phyloP scores from a whole-genome alignment of 768 basidiomycete genomes.

The Psilocybe tampanensis region DNA sequence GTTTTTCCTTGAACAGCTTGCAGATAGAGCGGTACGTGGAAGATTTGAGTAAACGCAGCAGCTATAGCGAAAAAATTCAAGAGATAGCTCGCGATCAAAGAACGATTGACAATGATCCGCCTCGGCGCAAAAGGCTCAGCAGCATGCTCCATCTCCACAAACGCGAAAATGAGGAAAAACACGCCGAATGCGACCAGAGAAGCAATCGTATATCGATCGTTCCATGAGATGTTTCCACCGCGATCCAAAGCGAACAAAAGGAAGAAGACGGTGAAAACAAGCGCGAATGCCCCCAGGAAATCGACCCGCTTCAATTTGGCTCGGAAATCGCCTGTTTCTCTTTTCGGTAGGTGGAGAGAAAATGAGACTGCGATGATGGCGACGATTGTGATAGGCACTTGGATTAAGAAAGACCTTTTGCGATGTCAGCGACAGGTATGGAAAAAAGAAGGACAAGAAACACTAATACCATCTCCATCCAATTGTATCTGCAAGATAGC shows the following conservation, averaged over 20 bases:
- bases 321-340: conserved; percentile 40
- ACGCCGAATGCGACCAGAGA: conserved; percentile 36
- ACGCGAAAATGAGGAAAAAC: conserved; percentile 39
- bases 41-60: conserved; percentile 45
- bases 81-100: conserved; percentile 57
- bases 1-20: conserved; percentile 56
- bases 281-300: conserved; percentile 57
- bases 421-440: background rate
- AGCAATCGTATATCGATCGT: conserved; percentile 36
- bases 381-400: conserved; percentile 57
- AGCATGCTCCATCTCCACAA: conserved; percentile 51
- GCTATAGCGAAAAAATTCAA: conserved; percentile 60
- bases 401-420: conserved; percentile 57
- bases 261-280: conserved; percentile 56
- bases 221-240: conserved; percentile 53
- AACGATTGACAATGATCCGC: conserved; percentile 50
- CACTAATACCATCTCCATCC: conserved; percentile 63
- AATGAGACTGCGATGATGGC: conserved; percentile 57
- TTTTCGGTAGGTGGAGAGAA: conserved; percentile 55
- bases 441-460: background rate
- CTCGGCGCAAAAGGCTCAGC: conserved; percentile 63
- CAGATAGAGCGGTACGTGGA: conserved; percentile 57
- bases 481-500: conserved; percentile 60
- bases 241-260: conserved; percentile 61
- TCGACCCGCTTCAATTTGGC: conserved; percentile 63